Base-by-base conservation (phyloP, 2,329 filamentous ascomycete species). In the Fusarium sp. region DNA sequence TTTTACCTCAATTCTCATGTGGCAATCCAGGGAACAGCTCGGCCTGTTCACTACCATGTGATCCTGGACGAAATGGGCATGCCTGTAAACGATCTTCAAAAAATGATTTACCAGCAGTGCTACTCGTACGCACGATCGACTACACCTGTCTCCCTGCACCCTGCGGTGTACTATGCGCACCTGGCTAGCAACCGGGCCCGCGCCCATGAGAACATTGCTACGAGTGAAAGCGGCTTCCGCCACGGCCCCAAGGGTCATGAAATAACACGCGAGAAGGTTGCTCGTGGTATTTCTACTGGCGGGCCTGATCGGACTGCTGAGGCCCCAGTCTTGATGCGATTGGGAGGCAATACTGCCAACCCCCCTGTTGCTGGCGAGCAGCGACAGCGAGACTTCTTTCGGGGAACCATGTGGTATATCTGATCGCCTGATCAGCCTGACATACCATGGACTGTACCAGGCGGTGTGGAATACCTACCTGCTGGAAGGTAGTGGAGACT, bases 81-180 rank as follows among this genome's bases (percentile, higher is more conserved):
- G 70, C 75, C 82, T 1, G 82, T 89, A 0, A 87, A 91, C 38
- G 83, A 89, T 3, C 81, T 99, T 0, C 91, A 97, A 71, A 88
- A 89, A 53, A 90, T 98, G 85, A 90, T 98, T 22, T 98, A 98
- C 70, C 90, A 97, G 67, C 93, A 97, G 63, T 96, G 90, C 40
- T 99, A 97, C 76, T 92, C 96, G 53, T 99, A 97, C 72, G 89
- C 90, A 52, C 88, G 95, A 13, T 95, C 93, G 0, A 98, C 93
- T 0, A 98, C 94, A 0, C 92, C 95, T 0, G 93, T 99, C 0
- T 97, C 93, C 0, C 77, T 95, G 0, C 91, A 88, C 65, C 95
- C 95, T 0, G 93, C 95, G 0, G 90, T 98, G 1, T 99, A 99
- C 82, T 99, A 99, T 69, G 93, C 96, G 0, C 95, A 99, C 76